Percentiles rank a stretch among this genome's conserved stretches.
Evolutionary conservation across 306 rosid genomes (phyloP).

Genomic region (Vigna reflexopilosa): DNA sequence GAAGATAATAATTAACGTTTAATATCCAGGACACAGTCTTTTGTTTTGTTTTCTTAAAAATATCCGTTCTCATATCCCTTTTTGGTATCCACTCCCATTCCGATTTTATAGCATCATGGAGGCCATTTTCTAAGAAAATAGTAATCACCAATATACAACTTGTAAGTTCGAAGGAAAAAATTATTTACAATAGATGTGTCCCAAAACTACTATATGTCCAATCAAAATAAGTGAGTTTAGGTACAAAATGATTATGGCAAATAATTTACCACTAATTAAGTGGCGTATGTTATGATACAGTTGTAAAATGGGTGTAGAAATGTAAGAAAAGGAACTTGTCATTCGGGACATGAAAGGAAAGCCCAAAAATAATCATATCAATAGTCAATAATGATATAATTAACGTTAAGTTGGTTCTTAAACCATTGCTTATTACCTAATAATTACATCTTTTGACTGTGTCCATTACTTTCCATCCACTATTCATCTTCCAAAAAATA

Average conservation of each 20-base stretch:
- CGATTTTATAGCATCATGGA: background rate
- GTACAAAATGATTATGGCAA: background rate
- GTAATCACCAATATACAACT: too few relatives aligned
- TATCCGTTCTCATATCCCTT: background rate
- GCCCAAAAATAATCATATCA: conserved; percentile 24
- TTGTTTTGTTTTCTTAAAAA: background rate
- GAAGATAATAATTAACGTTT: background rate
- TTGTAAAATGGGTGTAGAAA: conserved; percentile 15
- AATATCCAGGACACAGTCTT: background rate
- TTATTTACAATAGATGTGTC: background rate
- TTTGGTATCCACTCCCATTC: background rate
- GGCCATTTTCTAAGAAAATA: background rate
- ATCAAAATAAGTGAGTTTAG: background rate
- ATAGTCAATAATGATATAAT: conserved; percentile 52
- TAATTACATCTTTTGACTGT: conserved; percentile 56
- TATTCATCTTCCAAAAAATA: background rate
- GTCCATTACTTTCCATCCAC: conserved; percentile 37
- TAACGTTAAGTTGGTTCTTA: conserved; percentile 46
- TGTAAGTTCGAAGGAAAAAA: background rate
- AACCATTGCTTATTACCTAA: conserved; percentile 48
- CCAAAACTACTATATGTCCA: background rate
- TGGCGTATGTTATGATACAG: conserved; percentile 1
- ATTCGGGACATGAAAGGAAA: conserved; percentile 39
- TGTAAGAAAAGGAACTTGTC: conserved; percentile 25
- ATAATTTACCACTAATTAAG: conserved; percentile 28